These are phyloP conservation scores for Fusarium heterosporum DNA, from an alignment of 2,329 filamentous ascomycete genomes.

Conservation along the genomic window DNA sequence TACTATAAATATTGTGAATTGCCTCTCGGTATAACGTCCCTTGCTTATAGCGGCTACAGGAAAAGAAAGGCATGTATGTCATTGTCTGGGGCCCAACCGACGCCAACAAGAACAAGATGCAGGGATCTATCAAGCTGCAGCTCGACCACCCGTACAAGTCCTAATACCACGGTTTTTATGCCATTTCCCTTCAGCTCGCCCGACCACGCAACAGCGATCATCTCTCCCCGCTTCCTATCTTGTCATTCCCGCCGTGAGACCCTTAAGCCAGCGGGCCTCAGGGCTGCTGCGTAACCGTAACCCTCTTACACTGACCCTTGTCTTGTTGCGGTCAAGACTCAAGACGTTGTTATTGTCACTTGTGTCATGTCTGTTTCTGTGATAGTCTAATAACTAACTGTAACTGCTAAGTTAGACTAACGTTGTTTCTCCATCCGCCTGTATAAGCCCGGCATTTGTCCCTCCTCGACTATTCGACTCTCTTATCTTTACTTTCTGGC, in stretches of 20 bases:
- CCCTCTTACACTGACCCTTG: conserved; percentile 16
- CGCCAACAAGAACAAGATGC: conserved; percentile 19
- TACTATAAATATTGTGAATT: conserved; percentile 23
- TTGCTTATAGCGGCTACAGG: conserved; percentile 11
- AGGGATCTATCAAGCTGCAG: conserved; percentile 44
- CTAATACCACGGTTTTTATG: background rate
- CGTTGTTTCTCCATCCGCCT: conserved; percentile 10
- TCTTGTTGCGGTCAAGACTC: conserved; percentile 24
- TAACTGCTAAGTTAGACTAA: background rate
- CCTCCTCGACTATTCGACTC: conserved; percentile 3
- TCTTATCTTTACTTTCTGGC: conserved; percentile 4
- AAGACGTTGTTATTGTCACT: conserved; percentile 9
- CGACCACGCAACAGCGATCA: conserved; percentile 27
- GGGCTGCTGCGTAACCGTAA: conserved; percentile 33
- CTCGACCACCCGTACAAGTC: conserved; percentile 9
- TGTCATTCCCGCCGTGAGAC: conserved; percentile 20
- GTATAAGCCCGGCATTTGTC: conserved; percentile 32
- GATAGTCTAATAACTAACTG: conserved; percentile 17
- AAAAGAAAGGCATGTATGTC: conserved; percentile 13
- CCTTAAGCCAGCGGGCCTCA: conserved; percentile 30
- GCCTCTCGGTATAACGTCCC: conserved; percentile 13
- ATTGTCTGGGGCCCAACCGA: conserved; percentile 29
- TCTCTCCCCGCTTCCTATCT: conserved; percentile 19
- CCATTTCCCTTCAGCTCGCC: conserved; percentile 23
- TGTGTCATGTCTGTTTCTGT: conserved; percentile 23